Percentiles rank a stretch among this genome's conserved stretches.
Conservation (phyloP, 805 yeast genomes). For the Candida sithepensis region DNA sequence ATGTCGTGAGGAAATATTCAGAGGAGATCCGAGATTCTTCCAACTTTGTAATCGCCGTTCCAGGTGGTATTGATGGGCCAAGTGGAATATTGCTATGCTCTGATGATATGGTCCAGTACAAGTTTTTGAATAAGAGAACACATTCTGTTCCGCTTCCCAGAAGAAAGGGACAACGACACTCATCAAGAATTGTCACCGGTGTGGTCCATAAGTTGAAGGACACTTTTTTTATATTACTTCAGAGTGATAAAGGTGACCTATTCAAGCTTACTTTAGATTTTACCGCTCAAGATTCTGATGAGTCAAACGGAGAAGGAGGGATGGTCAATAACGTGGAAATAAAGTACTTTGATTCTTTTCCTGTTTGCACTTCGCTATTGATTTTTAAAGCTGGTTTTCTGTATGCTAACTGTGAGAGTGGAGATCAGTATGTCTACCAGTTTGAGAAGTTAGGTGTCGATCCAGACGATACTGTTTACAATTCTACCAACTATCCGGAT, state of each 20-base stretch:
- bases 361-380: slow-evolving; percentile 49
- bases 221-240: slow-evolving; percentile 65
- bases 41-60: slow-evolving; percentile 59
- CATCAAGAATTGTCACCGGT: slow-evolving; percentile 45
- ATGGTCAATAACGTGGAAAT: slow-evolving; percentile 42
- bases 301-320: slow-evolving; percentile 30
- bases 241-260: slow-evolving; percentile 68
- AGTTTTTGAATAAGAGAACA: slow-evolving; percentile 34
- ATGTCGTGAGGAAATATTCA: slow-evolving; percentile 54
- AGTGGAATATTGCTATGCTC: slow-evolving; percentile 69
- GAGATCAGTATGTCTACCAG: slow-evolving; percentile 70
- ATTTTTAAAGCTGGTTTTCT: slow-evolving; percentile 75
- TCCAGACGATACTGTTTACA: slow-evolving; percentile 32
- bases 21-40: slow-evolving; percentile 39
- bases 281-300: slow-evolving; percentile 39
- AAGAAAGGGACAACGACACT: slow-evolving; percentile 28
- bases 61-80: slow-evolving; percentile 68
- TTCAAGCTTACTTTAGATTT: slow-evolving; percentile 59
- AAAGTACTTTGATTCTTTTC: slow-evolving; percentile 75
- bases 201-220: slow-evolving; percentile 64
- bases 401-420: slow-evolving; percentile 59
- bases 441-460: slow-evolving; percentile 71
- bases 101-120: slow-evolving; percentile 49
- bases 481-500: slow-evolving; percentile 33
- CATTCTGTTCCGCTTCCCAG: slow-evolving; percentile 54